These are phyloP conservation scores for Balakata baccata DNA, from an alignment of 345 rosid genomes.

Conservation along the genomic window DNA sequence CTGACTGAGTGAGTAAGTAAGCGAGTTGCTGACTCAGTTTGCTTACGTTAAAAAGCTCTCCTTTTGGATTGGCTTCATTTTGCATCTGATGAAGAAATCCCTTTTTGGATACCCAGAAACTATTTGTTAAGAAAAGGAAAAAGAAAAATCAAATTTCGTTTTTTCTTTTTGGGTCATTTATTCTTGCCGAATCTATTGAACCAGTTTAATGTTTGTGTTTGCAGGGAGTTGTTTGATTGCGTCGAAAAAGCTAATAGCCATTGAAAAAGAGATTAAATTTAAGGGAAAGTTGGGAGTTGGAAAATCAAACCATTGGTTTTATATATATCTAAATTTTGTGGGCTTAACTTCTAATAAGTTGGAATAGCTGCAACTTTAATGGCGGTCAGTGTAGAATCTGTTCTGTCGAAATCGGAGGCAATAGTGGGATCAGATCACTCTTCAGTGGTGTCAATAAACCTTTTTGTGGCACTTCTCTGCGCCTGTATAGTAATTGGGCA, in stretches of 20 bases:
- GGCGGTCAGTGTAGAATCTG: constrained; percentile 9
- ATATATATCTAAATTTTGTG: neutral
- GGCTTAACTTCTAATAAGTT: neutral
- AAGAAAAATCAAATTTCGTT: too few relatives aligned
- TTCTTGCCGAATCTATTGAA: neutral
- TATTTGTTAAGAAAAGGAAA: too few relatives aligned
- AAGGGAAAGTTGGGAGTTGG: neutral
- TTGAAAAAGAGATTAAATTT: neutral
- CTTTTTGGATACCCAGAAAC: too few relatives aligned
- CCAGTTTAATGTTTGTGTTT: neutral
- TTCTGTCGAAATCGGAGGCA: constrained; percentile 2
- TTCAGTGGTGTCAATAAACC: constrained; percentile 81
- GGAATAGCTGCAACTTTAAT: neutral
- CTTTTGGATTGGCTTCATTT: too few relatives aligned
- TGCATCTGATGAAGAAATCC: too few relatives aligned
- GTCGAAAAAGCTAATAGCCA: neutral
- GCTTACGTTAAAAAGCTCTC: neutral
- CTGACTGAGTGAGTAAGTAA: neutral
- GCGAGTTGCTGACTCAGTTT: neutral
- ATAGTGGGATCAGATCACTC: constrained; percentile 54
- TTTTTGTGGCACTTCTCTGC: constrained; percentile 82
- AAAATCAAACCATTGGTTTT: neutral
- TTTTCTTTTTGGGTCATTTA: neutral
- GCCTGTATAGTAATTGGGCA: constrained; percentile 85
- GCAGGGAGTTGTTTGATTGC: neutral